Base-by-base conservation (phyloP, 768 basidiomycete genomes). In the Lenzites betulinus region DNA sequence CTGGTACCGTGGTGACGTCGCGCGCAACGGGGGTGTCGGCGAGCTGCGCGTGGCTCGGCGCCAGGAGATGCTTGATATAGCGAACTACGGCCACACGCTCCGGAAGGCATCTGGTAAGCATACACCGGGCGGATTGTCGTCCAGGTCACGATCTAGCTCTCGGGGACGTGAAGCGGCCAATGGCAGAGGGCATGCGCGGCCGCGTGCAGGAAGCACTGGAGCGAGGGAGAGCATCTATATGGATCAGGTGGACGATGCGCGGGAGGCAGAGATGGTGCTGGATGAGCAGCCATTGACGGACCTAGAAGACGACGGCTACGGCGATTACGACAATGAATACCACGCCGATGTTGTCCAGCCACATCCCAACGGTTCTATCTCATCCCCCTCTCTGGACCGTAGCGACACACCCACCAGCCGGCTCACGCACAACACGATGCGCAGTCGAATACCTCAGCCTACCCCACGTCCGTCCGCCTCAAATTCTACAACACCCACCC, bases 1-100 rank as follows among this genome's bases (percentile, higher is more conserved):
- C 67, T 93, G 92, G 92, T 94, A 94, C 69, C 86, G 92, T 50
- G 92, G 92, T 1, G 92, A 94, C 65, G 83, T 91, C 5, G 87
- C 91, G 13, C 81, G 92, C 49, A 94, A 94, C 68, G 92, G 92
- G 25, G 92, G 92, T n/a, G 90, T 93, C 12, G 92, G 92, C 50
- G 92, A 93, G 72, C 75, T 92, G 55, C 81, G 87, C 22, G 85
- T 93, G 2, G 92, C 84, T 2, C 80, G 81, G 66, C 80, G 87
- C 58, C 79, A 87, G 71, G 92, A 94, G 73, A 93, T 94, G 92
- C 71, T 94, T 54, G 90, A 93, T 67, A 93, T 93, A 60, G 91
- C 91, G 51, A 92, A 87, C 74, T 92, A 89, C 66, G 91, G 92
- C 1, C 89, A 93, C 68, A 78, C 75, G 42, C 74, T 87, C 25